phyloP scores from a whole-genome alignment of 1,284 basidiomycete species.

The Puccinia coronata region DNA sequence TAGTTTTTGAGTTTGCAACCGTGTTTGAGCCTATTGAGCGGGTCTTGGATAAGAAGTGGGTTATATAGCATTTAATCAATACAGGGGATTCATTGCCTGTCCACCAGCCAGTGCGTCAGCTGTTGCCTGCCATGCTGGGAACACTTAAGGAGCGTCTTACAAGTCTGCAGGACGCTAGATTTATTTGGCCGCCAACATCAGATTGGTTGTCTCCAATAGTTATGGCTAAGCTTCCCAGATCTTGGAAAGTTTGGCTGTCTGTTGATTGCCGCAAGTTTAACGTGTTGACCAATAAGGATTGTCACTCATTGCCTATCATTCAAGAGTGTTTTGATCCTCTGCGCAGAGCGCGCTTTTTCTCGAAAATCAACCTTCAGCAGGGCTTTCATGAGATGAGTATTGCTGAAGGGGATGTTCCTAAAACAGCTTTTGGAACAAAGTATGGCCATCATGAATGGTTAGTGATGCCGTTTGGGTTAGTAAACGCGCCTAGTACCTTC shows the following conservation, averaged over 20 bases:
- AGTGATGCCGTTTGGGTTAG: no score
- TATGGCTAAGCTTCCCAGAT: neutral
- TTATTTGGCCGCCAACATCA: neutral
- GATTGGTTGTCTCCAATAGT: conserved; percentile 3
- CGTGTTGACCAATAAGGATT: neutral
- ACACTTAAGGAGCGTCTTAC: neutral
- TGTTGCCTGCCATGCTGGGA: neutral
- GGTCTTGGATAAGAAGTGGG: neutral
- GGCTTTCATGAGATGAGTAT: conserved; percentile 21
- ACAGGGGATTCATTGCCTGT: neutral
- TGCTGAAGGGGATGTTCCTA: neutral
- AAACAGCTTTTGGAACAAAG: conserved; percentile 11
- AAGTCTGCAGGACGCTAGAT: neutral
- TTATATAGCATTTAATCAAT: neutral
- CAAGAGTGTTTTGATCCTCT: conserved; percentile 26
- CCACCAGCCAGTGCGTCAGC: neutral
- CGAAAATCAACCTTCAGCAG: conserved; percentile 19
- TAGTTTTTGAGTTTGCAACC: neutral
- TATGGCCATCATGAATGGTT: no score
- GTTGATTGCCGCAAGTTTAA: neutral
- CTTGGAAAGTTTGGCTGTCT: conserved; percentile 10
- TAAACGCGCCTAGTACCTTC: no score
- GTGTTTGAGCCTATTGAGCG: neutral
- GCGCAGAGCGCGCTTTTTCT: neutral
- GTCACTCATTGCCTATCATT: neutral